Evolutionary conservation across 306 rosid species (phyloP).

Genomic region (Fagus sylvatica): DNA sequence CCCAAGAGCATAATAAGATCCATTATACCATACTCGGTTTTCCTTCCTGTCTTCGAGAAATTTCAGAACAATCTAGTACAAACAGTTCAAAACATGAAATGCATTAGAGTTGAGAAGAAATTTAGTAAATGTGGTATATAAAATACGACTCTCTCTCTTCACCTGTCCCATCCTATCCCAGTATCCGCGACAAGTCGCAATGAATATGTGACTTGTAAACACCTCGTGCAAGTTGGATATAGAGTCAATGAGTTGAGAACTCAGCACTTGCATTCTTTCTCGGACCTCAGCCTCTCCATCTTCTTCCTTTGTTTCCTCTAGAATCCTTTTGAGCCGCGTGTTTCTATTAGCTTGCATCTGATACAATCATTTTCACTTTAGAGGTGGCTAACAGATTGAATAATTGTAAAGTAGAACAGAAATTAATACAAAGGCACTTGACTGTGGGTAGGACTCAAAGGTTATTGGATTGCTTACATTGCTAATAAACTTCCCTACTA

Average conservation of each 20-base stretch:
- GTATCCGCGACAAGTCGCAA: conserved; percentile 77
- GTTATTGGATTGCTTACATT: conserved; percentile 53
- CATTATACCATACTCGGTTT: conserved; percentile 85
- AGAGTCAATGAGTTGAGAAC: conserved; percentile 72
- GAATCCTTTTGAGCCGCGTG: conserved; percentile 76
- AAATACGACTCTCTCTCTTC: conserved; percentile 12
- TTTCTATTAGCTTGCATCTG: conserved; percentile 79
- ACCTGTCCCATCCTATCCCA: conserved; percentile 99
- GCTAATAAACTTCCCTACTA: conserved; percentile 83
- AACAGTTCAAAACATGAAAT: conserved; percentile 1
- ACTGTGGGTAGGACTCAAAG: conserved; percentile 4
- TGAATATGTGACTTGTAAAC: conserved; percentile 74
- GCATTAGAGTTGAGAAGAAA: conserved; percentile 23
- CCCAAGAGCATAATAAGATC: conserved; percentile 95
- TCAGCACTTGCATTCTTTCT: conserved; percentile 84
- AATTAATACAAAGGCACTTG: background rate
- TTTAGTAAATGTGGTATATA: background rate
- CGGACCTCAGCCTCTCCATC: conserved; percentile 95
- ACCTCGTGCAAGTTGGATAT: conserved; percentile 88
- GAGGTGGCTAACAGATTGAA: background rate
- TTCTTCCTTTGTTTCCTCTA: conserved; percentile 88
- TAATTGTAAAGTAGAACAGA: background rate
- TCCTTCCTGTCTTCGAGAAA: conserved; percentile 96
- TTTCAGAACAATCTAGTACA: conserved; percentile 66
- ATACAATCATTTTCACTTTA: conserved; percentile 9